These are phyloP conservation scores for Metschnikowia lachancei DNA, from an alignment of 805 yeast genomes.

Conservation along the genomic window DNA sequence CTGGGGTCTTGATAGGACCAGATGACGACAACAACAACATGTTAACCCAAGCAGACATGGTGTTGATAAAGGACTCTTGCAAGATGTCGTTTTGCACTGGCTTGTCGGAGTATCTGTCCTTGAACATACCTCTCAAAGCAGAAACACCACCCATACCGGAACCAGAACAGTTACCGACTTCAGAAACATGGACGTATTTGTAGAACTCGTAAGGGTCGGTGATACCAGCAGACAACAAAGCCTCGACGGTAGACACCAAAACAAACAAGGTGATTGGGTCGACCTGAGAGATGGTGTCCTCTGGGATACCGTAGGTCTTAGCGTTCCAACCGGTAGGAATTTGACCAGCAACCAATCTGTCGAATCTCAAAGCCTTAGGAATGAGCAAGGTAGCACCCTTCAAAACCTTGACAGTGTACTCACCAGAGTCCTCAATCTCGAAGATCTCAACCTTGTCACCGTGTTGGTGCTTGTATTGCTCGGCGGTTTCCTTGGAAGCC, in stretches of 20 bases:
- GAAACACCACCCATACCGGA: slow-evolving; percentile 99
- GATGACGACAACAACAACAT: slow-evolving; percentile 95
- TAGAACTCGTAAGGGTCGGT: slow-evolving; percentile 99
- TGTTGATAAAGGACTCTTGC: slow-evolving; percentile 97
- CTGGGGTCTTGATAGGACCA: slow-evolving; percentile 99
- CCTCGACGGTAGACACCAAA: slow-evolving; percentile 92
- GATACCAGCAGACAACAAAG: slow-evolving; percentile 88
- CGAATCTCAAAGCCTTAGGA: slow-evolving; percentile 82
- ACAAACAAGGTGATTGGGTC: slow-evolving; percentile 94
- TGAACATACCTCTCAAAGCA: slow-evolving; percentile 97
- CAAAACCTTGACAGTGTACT: slow-evolving; percentile 82
- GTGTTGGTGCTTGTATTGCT: slow-evolving; percentile 89
- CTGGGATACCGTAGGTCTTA: slow-evolving; percentile 88
- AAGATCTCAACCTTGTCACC: slow-evolving; percentile 91
- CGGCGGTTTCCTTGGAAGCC: slow-evolving; percentile 91
- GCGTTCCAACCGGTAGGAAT: slow-evolving; percentile 99
- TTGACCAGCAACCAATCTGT: slow-evolving; percentile 85
- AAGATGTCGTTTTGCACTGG: slow-evolving; percentile 96
- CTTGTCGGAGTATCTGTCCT: slow-evolving; percentile 85
- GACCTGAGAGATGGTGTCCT: slow-evolving; percentile 89
- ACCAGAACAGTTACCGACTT: slow-evolving; percentile 99
- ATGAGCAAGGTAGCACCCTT: slow-evolving; percentile 89
- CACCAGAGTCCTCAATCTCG: slow-evolving; percentile 85
- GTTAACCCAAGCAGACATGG: slow-evolving; percentile 99
- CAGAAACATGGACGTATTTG: slow-evolving; percentile 96